phyloP scores from a whole-genome alignment of 805 yeast genomes.

The Phaffomyces antillensis region DNA sequence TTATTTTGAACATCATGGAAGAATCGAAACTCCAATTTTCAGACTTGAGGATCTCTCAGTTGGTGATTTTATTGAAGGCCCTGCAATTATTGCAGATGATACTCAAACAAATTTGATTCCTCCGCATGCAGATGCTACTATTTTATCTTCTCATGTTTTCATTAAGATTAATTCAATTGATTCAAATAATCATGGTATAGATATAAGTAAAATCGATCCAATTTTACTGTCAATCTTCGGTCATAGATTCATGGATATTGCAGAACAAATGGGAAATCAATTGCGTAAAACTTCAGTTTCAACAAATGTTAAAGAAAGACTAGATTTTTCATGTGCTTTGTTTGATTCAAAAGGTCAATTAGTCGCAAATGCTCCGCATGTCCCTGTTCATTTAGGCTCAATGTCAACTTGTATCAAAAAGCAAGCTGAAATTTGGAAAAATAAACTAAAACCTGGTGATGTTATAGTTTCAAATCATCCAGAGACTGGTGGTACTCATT shows the following conservation, averaged over 20 bases:
- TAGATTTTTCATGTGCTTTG: conserved; percentile 80
- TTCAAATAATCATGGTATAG: conserved; percentile 18
- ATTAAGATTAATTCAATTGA: conserved; percentile 26
- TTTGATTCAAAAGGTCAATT: conserved; percentile 71
- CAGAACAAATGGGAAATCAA: conserved; percentile 83
- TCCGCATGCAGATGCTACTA: conserved; percentile 49
- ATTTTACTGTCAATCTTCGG: conserved; percentile 70
- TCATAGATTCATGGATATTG: conserved; percentile 84
- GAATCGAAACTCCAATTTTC: conserved; percentile 47
- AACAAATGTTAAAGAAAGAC: conserved; percentile 75
- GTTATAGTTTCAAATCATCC: conserved; percentile 78
- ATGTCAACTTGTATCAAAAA: conserved; percentile 74
- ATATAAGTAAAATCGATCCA: conserved; percentile 47
- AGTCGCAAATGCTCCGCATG: conserved; percentile 84
- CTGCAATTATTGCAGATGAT: conserved; percentile 71
- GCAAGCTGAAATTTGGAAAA: conserved; percentile 61
- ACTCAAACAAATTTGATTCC: conserved; percentile 76
- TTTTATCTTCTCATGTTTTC: conserved; percentile 57
- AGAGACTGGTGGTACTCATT: conserved; percentile 77
- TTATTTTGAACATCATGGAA: conserved; percentile 45
- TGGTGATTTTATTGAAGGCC: conserved; percentile 57
- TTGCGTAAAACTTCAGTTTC: conserved; percentile 74
- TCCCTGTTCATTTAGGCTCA: conserved; percentile 82
- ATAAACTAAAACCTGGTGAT: conserved; percentile 62
- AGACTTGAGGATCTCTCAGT: conserved; percentile 42